Evolutionary conservation across 2,329 filamentous ascomycete genomes (phyloP).

Genomic region (Colletotrichum sp.): DNA sequence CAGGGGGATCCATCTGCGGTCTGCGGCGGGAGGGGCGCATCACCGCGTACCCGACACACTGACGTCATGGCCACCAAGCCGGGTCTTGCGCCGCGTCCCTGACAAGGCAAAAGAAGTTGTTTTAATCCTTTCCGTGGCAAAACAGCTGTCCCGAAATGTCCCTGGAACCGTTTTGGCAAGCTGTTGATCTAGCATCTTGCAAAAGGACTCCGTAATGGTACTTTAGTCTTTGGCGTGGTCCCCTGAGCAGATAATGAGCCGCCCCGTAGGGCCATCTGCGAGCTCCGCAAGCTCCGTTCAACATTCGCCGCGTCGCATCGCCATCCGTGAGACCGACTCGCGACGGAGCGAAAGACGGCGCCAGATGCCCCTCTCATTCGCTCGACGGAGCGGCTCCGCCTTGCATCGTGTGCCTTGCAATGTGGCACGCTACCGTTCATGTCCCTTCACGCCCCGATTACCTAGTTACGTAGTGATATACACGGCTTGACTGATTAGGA

Average conservation of each 20-base stretch:
- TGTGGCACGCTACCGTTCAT: background rate
- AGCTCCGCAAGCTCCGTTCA: background rate
- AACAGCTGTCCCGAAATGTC: background rate
- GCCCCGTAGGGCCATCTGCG: background rate
- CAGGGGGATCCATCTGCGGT: background rate
- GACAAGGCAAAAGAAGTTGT: background rate
- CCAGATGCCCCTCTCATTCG: background rate
- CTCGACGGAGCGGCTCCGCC: background rate
- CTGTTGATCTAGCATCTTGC: background rate
- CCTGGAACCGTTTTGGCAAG: background rate
- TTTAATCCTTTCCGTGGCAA: background rate
- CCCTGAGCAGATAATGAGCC: background rate
- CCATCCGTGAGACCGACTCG: background rate
- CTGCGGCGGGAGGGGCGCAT: background rate
- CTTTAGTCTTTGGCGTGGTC: background rate
- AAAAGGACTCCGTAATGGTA: background rate
- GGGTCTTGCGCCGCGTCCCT: background rate
- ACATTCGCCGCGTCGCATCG: background rate
- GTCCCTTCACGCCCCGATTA: background rate
- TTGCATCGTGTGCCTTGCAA: background rate
- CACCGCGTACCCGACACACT: background rate
- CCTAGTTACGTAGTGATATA: background rate
- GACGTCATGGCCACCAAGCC: background rate
- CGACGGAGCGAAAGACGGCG: background rate
- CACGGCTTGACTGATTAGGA: background rate